Evolutionary conservation across 1,139 yeast genomes (phyloP).

Genomic region (Candida glucosophila): DNA sequence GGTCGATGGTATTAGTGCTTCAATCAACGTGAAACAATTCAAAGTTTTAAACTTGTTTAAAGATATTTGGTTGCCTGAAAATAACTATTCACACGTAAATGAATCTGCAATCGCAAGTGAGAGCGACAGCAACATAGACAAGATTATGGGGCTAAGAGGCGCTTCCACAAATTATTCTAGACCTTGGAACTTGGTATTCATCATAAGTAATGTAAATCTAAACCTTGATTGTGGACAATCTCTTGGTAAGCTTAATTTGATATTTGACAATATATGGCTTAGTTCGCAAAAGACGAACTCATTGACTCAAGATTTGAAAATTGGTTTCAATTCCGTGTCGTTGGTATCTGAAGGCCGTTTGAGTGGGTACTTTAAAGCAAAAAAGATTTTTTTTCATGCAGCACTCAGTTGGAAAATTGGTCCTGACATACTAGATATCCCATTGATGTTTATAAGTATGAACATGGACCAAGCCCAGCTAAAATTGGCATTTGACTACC

Average conservation of each 20-base stretch:
- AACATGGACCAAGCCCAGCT: slow-evolving; percentile 49
- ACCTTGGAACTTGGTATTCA: slow-evolving; percentile 67
- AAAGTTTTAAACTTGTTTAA: slow-evolving; percentile 78
- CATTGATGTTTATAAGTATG: slow-evolving; percentile 56
- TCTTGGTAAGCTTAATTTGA: slow-evolving; percentile 55
- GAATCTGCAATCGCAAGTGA: not conserved
- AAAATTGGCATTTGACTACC: slow-evolving; percentile 73
- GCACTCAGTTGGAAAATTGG: slow-evolving; percentile 63
- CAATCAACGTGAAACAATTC: slow-evolving; percentile 71
- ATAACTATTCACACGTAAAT: not conserved
- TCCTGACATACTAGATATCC: slow-evolving; percentile 42
- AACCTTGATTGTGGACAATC: slow-evolving; percentile 78
- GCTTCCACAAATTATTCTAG: slow-evolving; percentile 39
- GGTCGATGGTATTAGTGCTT: slow-evolving; percentile 50
- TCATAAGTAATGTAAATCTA: slow-evolving; percentile 44
- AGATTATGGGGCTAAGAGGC: slow-evolving; percentile 14
- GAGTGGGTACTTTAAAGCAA: slow-evolving; percentile 55
- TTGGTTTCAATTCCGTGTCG: slow-evolving; percentile 48
- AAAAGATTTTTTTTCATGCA: slow-evolving; percentile 48
- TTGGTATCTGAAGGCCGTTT: slow-evolving; percentile 67
- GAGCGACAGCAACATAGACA: slow-evolving; percentile 1
- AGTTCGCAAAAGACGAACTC: slow-evolving; percentile 58
- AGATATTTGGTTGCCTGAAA: slow-evolving; percentile 72
- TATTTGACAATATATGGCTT: slow-evolving; percentile 57
- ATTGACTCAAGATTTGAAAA: slow-evolving; percentile 64